phyloP scores from a whole-genome alignment of 306 rosid species.

The Malus asiatica region DNA sequence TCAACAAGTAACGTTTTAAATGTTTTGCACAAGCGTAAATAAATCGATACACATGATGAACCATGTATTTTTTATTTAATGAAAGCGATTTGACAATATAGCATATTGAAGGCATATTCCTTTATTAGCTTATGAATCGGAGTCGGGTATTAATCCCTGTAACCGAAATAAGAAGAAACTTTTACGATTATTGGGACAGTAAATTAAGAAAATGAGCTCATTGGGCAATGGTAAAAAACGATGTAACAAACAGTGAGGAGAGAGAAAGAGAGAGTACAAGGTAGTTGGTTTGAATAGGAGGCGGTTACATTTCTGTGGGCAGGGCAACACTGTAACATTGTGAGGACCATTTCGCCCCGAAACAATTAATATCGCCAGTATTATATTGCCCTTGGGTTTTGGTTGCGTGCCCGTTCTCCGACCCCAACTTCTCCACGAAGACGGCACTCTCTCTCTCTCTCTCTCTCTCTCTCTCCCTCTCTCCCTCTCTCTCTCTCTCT shows the following conservation, averaged over 20 bases:
- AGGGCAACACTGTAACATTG: not conserved
- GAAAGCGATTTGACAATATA: too few species aligned
- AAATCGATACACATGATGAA: too few species aligned
- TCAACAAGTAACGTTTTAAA: too few species aligned
- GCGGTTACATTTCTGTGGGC: not conserved
- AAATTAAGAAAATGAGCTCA: not conserved
- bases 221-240: not conserved
- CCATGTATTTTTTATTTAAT: too few species aligned
- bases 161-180: not conserved
- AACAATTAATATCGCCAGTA: not conserved
- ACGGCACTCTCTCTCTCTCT: constrained; percentile 11
- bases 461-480: not conserved
- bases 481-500: not conserved
- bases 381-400: not conserved
- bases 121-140: not conserved
- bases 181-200: not conserved
- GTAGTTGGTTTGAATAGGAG: not conserved
- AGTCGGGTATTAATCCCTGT: not conserved
- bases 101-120: too few species aligned
- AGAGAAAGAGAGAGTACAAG: not conserved
- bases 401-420: constrained; percentile 30
- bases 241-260: not conserved
- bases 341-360: not conserved
- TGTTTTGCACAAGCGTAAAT: too few species aligned
- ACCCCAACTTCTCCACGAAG: constrained; percentile 22